These are phyloP conservation scores for Penicillium salamii DNA, from an alignment of 495 filamentous ascomycete species.

Conservation along the genomic window DNA sequence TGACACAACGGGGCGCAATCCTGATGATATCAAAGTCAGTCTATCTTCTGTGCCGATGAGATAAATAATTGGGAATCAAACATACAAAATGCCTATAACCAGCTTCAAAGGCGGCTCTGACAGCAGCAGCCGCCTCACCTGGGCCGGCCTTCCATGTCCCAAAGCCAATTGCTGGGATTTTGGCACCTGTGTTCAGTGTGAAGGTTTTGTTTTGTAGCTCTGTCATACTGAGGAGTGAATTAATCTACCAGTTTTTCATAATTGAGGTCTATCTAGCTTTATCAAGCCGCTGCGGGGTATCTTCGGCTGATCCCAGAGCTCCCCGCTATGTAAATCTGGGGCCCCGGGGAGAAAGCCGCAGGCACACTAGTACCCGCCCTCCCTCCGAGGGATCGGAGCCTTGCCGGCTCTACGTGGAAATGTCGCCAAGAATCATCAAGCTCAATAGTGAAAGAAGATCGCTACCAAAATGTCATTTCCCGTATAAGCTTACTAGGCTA, in stretches of 20 bases:
- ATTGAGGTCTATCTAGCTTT: background rate
- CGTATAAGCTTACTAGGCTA: background rate
- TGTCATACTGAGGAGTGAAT: background rate
- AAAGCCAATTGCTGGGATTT: constrained; percentile 66
- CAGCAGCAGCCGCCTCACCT: constrained; percentile 25
- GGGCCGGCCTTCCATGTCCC: constrained; percentile 46
- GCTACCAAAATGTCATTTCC: background rate
- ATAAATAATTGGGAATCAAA: too few relatives aligned
- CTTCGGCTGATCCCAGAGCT: background rate
- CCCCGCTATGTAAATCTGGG: background rate
- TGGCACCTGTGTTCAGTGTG: constrained; percentile 63
- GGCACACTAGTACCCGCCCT: background rate
- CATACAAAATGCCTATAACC: constrained; percentile 57
- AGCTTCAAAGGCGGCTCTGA: constrained; percentile 36
- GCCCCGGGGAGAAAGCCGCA: constrained; percentile 15
- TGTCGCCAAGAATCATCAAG: background rate
- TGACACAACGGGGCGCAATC: constrained; percentile 22
- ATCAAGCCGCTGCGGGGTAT: background rate
- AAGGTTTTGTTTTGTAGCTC: constrained; percentile 28
- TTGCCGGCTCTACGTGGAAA: background rate
- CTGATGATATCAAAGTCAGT: constrained; percentile 24
- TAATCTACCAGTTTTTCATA: too few relatives aligned
- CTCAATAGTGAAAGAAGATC: background rate
- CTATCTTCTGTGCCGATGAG: too few relatives aligned
- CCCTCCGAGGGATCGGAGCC: background rate